These are phyloP conservation scores for Rhizopus arrhizus DNA, from an alignment of 371 early-diverging fungal species.

Conservation along the genomic window DNA sequence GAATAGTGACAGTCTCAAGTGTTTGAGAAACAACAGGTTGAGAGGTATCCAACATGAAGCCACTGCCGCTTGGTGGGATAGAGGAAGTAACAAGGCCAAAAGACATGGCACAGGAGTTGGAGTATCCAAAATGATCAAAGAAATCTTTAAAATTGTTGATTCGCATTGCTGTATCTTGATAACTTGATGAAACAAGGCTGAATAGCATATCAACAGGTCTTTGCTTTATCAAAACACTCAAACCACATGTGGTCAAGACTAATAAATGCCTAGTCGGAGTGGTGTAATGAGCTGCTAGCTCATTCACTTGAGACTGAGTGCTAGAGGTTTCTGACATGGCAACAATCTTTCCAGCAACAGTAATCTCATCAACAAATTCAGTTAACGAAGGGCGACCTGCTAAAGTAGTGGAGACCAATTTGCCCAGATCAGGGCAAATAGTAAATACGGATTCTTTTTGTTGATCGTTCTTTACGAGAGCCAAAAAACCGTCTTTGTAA, in stretches of 20 bases:
- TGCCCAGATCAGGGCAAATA: constrained; percentile 64
- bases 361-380: constrained; percentile 27
- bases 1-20: constrained; percentile 21
- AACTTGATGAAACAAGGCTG: constrained; percentile 38
- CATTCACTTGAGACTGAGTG: constrained; percentile 49
- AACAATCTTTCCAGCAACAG: constrained; percentile 79
- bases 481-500: constrained; percentile 63
- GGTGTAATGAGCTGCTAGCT: constrained; percentile 62
- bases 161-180: constrained; percentile 21
- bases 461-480: constrained; percentile 53
- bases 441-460: constrained; percentile 67
- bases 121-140: constrained; percentile 54
- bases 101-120: constrained; percentile 19
- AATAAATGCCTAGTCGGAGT: constrained; percentile 67
- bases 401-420: constrained; percentile 35
- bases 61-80: background rate
- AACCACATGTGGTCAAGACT: constrained; percentile 77
- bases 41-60: constrained; percentile 6
- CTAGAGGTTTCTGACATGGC: constrained; percentile 64
- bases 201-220: constrained; percentile 79
- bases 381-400: constrained; percentile 5
- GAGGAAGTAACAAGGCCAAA: constrained; percentile 14
- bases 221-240: constrained; percentile 67
- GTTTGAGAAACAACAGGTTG: constrained; percentile 11
- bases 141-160: constrained; percentile 56